Evolutionary conservation across 2,329 filamentous ascomycete genomes (phyloP).

Genomic region (Pyricularia sp.): DNA sequence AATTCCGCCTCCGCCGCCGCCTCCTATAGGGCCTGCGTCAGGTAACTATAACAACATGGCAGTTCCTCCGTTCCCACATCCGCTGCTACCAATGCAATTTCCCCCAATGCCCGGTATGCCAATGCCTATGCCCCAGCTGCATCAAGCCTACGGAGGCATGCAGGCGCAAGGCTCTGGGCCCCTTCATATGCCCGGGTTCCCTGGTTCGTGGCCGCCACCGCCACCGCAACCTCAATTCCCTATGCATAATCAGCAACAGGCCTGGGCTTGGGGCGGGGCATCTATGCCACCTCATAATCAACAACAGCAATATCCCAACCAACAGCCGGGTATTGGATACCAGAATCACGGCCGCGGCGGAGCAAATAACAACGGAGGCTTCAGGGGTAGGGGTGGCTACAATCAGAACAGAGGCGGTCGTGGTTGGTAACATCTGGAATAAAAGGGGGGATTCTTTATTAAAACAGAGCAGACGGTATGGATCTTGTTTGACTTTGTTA

Average conservation of each 20-base stretch:
- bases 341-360: conserved; percentile 1
- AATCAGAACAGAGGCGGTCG: conserved; percentile 5
- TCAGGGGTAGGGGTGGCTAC: neutral
- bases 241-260: neutral
- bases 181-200: conserved; percentile 24
- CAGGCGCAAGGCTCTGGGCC: conserved; percentile 14
- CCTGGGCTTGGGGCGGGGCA: neutral
- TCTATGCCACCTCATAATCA: neutral
- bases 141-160: conserved; percentile 12
- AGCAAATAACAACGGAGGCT: conserved; percentile 19
- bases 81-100: conserved; percentile 4
- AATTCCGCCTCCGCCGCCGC: neutral
- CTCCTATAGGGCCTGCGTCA: neutral
- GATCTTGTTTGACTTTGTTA: no score
- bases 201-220: conserved; percentile 27
- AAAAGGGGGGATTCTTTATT: no score
- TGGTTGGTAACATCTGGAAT: conserved; percentile 9
- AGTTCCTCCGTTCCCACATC: conserved; percentile 10
- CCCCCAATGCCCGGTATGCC: conserved; percentile 1
- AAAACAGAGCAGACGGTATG: no score
- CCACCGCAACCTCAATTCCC: conserved; percentile 16
- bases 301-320: conserved; percentile 1
- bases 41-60: neutral
- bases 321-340: neutral
- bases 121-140: conserved; percentile 1